A percentile compares a stretch with the other conserved stretches of the same genome.
Conservation (phyloP, 2,329 filamentous ascomycete species). For the Fusarium proliferatum region DNA sequence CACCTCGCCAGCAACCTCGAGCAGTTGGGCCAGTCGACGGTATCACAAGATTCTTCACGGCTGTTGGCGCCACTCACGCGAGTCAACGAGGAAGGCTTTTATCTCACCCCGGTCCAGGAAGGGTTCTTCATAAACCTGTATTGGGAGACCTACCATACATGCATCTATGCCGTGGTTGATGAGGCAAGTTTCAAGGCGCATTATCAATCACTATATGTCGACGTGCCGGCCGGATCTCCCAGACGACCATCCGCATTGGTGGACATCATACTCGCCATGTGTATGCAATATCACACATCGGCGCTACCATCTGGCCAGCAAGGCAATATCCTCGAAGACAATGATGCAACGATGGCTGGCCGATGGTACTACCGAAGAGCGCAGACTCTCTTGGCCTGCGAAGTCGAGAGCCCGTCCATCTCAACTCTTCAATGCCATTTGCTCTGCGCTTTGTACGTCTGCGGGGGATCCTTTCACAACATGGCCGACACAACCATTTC, state of each 20-base stretch:
- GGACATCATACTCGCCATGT: constrained; percentile 20
- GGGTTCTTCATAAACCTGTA: constrained; percentile 12
- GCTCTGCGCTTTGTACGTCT: not conserved
- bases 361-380: constrained; percentile 21
- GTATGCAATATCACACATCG: constrained; percentile 11
- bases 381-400: constrained; percentile 7
- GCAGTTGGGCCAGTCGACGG: not conserved
- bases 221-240: not conserved
- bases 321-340: constrained; percentile 1
- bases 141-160: constrained; percentile 22
- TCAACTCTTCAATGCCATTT: constrained; percentile 15
- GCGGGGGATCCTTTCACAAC: constrained; percentile 12
- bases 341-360: constrained; percentile 11
- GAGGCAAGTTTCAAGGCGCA: constrained; percentile 10
- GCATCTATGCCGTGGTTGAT: constrained; percentile 1
- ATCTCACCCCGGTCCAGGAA: constrained; percentile 6
- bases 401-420: constrained; percentile 8
- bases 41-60: not conserved
- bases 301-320: not conserved
- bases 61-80: not conserved
- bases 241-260: constrained; percentile 5
- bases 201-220: not conserved
- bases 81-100: not conserved
- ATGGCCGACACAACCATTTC: constrained; percentile 12
- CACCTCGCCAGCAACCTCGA: constrained; percentile 16